Evolutionary conservation across 805 yeast species (phyloP).

Genomic region (Yueomyces sinensis): DNA sequence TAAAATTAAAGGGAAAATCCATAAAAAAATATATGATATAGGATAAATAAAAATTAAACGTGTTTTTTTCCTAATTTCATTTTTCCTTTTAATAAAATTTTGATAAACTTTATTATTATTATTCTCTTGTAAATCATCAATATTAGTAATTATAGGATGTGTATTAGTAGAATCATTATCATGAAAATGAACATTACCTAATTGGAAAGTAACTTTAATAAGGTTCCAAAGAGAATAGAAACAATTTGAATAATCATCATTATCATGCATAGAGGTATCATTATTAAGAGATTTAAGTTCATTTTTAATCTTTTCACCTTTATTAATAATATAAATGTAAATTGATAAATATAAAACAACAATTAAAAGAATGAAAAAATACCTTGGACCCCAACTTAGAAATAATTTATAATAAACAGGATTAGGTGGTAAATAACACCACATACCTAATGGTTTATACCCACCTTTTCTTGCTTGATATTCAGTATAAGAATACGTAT

Average conservation of each 20-base stretch:
- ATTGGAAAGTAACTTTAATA: no score
- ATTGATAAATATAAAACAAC: slow-evolving; percentile 53
- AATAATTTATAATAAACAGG: slow-evolving; percentile 66
- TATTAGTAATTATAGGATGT: not conserved
- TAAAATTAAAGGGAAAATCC: slow-evolving; percentile 69
- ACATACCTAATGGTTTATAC: slow-evolving; percentile 49
- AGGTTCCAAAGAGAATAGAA: no score
- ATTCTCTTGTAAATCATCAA: no score
- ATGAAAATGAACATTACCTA: slow-evolving; percentile 1
- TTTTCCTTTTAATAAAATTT: slow-evolving; percentile 48
- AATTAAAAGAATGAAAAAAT: slow-evolving; percentile 48
- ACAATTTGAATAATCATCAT: no score
- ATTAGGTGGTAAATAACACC: slow-evolving; percentile 65
- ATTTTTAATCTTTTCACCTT: slow-evolving; percentile 39
- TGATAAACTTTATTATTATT: slow-evolving; percentile 48
- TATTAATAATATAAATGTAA: slow-evolving; percentile 56
- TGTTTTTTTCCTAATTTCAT: slow-evolving; percentile 63
- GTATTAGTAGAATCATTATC: not conserved
- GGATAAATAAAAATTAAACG: slow-evolving; percentile 76
- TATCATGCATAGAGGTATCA: no score
- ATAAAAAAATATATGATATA: slow-evolving; percentile 59
- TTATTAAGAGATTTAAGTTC: slow-evolving; percentile 21
- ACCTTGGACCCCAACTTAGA: slow-evolving; percentile 75
- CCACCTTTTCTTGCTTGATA: slow-evolving; percentile 28
- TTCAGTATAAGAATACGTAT: slow-evolving; percentile 11